Base-by-base conservation (phyloP, 768 basidiomycete genomes). In the Russula brevipes region DNA sequence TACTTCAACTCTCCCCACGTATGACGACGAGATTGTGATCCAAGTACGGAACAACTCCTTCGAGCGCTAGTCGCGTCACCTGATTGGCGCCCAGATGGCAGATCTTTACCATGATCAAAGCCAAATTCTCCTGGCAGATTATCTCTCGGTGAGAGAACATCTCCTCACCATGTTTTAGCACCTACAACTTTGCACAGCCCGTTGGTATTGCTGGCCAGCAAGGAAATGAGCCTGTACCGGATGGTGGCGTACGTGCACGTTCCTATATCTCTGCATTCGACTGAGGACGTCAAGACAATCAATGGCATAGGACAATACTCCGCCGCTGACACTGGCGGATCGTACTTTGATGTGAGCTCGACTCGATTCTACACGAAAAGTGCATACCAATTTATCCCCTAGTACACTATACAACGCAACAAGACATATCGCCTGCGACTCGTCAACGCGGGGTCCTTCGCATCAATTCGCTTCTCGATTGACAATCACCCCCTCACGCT, bases 371-470 rank as follows among this genome's bases (percentile, higher is more conserved):
- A 44, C n/a, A 35, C 30, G 24, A 49, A 12, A 24, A 1, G 24
- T 24, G 24, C 24, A 24, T 24, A 24, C 24, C 1, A 24, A 24
- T 24, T 24, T 11, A 46, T 66, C 19, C 70, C 53, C 53, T 54
- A 74, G 71, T 72, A 78, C 59, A 68, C 74, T 35, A 64, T 81
- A 55, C 68, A 77, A 56, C 70, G 74, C 30, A 72, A 74, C 65
- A 70, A 72, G 44, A 67, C 70, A 30, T 81, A 81, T 64, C 82
- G 82, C 56, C 69, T 83, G 30, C 80, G 82, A 50, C 65, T 83
- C 44, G 71, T 80, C 61, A 78, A 83, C 72, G 71, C 78, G 44
- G 82, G 78, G 38, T 73, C 79, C 5, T 80, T 83, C 70, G 78
- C 79, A 7, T 72, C 77, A 38, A 73, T 80, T 49, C 69, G 75